Evolutionary conservation across 352 stramenopile genomes (phyloP), one percentile per base, ranked within the genome.

Genomic region (Lagenidium giganteum): DNA sequence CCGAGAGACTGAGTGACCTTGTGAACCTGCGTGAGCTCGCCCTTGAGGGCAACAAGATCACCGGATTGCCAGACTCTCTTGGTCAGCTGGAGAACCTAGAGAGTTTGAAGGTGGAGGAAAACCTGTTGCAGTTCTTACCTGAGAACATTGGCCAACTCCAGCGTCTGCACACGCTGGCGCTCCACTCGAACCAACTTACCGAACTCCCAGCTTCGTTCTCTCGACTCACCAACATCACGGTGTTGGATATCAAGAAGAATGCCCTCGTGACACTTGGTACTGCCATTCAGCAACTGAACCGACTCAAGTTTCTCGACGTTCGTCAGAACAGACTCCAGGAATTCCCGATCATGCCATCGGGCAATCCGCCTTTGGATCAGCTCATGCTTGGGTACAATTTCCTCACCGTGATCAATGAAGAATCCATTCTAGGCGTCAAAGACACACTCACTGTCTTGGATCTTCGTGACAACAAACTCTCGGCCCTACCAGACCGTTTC

Each of bases 181-280:
- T 58, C 0, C 70, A 90, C 39, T 70, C 65, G 5, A 92, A 92
- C 41, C 56, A 83, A 18, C 64, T 92, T 21, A 31, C 39, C 5
- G 53, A 55, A n/a, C 49, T 92, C 1, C 80, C 80, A 13, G 13
- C 32, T 3, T 81, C 67, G 0, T 74, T 92, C 45, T 29, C 56
- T 1, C 50, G 42, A 6, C 59, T 92, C 17, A 62, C 50, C 18
- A 51, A 57, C 17, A 35, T 92, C 17, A 38, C 67, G 51, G 81
- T 61, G 12, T 34, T 92, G 4, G 70, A 92, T 64, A 38, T 92
- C 23, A 83, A 85, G 46, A 90, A 90, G 47, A 92, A 92, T 43
- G 54, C 51, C 2, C 46, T 92, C 18, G 28, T 40, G 14, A 62
- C 64, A 1, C 67, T 64, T 3, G 60, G 52, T 3, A 43, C 61